phyloP scores from a whole-genome alignment of 441 rosid species.

The Populus hybrid region DNA sequence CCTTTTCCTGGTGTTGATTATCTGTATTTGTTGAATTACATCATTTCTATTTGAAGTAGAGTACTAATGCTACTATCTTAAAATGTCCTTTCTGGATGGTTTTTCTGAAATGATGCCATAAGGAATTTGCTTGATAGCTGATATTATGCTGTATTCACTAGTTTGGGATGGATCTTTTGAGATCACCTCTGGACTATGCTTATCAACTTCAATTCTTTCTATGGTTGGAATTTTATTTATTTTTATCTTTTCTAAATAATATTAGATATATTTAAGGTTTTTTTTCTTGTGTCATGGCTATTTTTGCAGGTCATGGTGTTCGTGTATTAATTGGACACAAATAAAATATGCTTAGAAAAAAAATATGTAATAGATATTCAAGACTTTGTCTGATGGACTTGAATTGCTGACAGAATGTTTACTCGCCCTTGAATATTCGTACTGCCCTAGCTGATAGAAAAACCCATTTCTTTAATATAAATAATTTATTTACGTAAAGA shows the following conservation, averaged over 20 bases:
- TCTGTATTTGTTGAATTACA: not conserved
- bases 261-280: no score
- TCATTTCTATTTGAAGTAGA: not conserved
- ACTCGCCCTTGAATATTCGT: no score
- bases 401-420: no score
- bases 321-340: no score
- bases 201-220: not conserved
- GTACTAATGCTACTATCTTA: not conserved
- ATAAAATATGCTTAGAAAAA: no score
- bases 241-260: not conserved
- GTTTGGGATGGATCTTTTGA: not conserved
- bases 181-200: not conserved
- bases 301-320: no score
- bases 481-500: no score
- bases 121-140: not conserved
- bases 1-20: not conserved
- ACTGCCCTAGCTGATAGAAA: no score
- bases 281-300: not conserved
- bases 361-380: no score
- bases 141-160: not conserved
- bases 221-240: not conserved
- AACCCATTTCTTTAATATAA: no score
- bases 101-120: not conserved
- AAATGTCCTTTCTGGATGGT: not conserved
- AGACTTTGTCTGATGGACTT: no score